Conservation (phyloP, 169 alveolate species). For the Plasmodium gonderi region DNA sequence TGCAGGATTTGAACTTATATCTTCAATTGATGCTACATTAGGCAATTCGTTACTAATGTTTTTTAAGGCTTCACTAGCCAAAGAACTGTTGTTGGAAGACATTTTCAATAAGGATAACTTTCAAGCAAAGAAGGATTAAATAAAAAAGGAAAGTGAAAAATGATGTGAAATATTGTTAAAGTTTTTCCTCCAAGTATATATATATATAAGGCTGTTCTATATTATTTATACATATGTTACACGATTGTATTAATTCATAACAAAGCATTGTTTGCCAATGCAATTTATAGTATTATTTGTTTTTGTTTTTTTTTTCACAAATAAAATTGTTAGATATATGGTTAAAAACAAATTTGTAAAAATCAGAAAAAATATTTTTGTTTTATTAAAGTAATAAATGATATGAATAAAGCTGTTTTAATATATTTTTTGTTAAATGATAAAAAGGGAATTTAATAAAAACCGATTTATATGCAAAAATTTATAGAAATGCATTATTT, state of each 20-base stretch:
- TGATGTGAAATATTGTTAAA: background rate
- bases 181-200: background rate
- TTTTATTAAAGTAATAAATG: background rate
- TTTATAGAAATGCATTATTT: background rate
- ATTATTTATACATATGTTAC: background rate
- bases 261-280: background rate
- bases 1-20: background rate
- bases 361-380: background rate
- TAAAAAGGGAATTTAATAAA: background rate
- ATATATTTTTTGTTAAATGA: background rate
- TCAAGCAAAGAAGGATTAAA: background rate
- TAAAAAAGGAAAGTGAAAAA: background rate
- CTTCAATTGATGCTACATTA: conserved; percentile 1
- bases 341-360: background rate
- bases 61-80: background rate
- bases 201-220: background rate
- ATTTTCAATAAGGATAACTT: conserved; percentile 9
- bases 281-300: background rate
- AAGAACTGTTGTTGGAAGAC: background rate
- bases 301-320: background rate
- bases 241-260: background rate
- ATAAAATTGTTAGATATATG: background rate
- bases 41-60: background rate
- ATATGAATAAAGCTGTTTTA: background rate
- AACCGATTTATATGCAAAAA: background rate